Evolutionary conservation across 2,329 filamentous ascomycete genomes (phyloP).

Genomic region (Fusarium pseudoanthophilum): DNA sequence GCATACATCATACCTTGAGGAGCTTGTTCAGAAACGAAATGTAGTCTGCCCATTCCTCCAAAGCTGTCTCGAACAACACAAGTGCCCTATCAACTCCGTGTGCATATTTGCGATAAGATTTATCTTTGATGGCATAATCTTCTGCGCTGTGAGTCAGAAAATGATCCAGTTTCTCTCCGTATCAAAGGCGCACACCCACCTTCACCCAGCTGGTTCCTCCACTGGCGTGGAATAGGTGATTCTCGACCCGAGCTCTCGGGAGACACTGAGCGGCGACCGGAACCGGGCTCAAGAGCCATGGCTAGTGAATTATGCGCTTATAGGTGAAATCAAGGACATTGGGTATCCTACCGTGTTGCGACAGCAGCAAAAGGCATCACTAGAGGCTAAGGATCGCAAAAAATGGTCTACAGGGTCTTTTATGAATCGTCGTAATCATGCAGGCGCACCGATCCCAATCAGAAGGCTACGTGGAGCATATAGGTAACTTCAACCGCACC

Average conservation of each 20-base stretch:
- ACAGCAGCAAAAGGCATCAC: conserved; percentile 32
- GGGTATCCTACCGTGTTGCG: conserved; percentile 22
- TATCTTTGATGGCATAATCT: conserved; percentile 68
- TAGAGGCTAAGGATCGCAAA: conserved; percentile 9
- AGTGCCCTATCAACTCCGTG: conserved; percentile 87
- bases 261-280: conserved; percentile 70
- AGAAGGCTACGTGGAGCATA: conserved; percentile 46
- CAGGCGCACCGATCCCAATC: conserved; percentile 34
- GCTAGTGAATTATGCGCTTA: conserved; percentile 44
- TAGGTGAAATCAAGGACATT: conserved; percentile 37
- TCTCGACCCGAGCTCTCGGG: conserved; percentile 86
- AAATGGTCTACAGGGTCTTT: conserved; percentile 6
- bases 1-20: conserved; percentile 73
- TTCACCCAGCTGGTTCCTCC: conserved; percentile 80
- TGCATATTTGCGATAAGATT: conserved; percentile 87
- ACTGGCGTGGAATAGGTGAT: conserved; percentile 79
- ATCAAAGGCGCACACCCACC: conserved; percentile 63
- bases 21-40: conserved; percentile 95
- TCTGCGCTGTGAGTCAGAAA: conserved; percentile 54
- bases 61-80: conserved; percentile 87
- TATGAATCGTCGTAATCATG: conserved; percentile 31
- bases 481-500: conserved; percentile 27
- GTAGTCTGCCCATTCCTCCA: conserved; percentile 99
- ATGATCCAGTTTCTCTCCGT: neutral
- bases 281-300: conserved; percentile 73